Evolutionary conservation across 1,139 yeast species (phyloP).

Genomic region (Candida albicans): DNA sequence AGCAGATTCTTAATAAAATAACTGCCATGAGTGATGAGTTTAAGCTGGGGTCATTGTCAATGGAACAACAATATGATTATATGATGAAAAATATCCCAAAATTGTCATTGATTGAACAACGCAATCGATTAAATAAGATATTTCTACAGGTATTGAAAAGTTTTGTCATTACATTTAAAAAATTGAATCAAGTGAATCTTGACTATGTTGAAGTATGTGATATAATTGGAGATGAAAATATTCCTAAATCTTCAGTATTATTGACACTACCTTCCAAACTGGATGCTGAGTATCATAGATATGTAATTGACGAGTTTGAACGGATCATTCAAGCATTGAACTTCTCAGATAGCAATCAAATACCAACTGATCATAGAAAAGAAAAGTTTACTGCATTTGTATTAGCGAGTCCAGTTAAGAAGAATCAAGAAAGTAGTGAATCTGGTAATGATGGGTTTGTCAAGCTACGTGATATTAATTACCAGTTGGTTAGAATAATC

Average conservation of each 20-base stretch:
- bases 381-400: conserved; percentile 30
- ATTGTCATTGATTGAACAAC: conserved; percentile 33
- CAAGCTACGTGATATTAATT: conserved; percentile 35
- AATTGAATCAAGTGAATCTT: conserved; percentile 29
- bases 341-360: conserved; percentile 10
- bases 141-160: conserved; percentile 35
- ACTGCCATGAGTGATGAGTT: conserved; percentile 12
- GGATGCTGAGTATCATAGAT: conserved; percentile 33
- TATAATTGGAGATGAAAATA: conserved; percentile 25
- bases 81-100: conserved; percentile 29
- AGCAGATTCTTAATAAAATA: conserved; percentile 26
- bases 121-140: conserved; percentile 33
- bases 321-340: conserved; percentile 22
- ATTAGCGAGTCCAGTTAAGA: conserved; percentile 41
- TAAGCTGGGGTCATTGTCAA: conserved; percentile 28
- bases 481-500: conserved; percentile 37
- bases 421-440: conserved; percentile 9
- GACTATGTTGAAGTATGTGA: conserved; percentile 30
- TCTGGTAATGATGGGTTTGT: conserved; percentile 3
- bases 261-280: conserved; percentile 26
- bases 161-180: conserved; percentile 34
- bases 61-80: conserved; percentile 29
- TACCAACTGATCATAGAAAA: conserved; percentile 9
- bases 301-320: conserved; percentile 35
- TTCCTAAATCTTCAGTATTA: neutral